Evolutionary conservation across 169 alveolate species (phyloP), one percentile per base, ranked within the genome.

Genomic region (Neospora caninum): DNA sequence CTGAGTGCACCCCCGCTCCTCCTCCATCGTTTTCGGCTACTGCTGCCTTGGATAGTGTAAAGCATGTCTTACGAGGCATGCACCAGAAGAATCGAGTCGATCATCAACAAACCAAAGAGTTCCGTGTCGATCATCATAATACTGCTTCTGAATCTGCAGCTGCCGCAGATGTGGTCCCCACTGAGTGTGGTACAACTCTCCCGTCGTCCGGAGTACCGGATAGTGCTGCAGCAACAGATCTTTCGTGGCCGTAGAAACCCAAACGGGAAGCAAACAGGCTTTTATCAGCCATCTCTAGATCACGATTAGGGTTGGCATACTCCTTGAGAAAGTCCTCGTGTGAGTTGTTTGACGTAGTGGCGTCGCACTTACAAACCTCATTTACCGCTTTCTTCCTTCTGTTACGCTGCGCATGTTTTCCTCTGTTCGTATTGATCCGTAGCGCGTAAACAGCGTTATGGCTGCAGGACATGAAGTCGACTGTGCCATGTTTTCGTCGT

Each of bases 41-140:
- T 38, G 22, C 86, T 29, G 22, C 86, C 20, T 4, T 78, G 27
- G 86, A 78, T 38, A 78, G n/a, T n/a, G 45, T 78, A 38, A 78
- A 78, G 86, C 86, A 78, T 43, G 86, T 22, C n/a, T n/a, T 78
- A 29, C 86, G n/a, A 36, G 42, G 29, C n/a, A 78, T 78, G 45
- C 86, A 78, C 43, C 86, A 78, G 86, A 20, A 2, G 20, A 38
- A 10, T n/a, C 86, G 45, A n/a, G 86, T n/a, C 42, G 86, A 78
- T n/a, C 39, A 0, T 10, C 86, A 78, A 38, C 39, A n/a, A 1
- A 78, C 39, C 39, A 78, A 25, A 25, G 49, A 78, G 2, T 4
- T 38, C 13, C 13, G 58, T 1, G 45, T 43, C 22, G 45, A 78
- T 29, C 73, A 29, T 22, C 73, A 64, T 9, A 64, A 64, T 22